Percentiles rank a stretch among this genome's conserved stretches.
Evolutionary conservation across 805 yeast genomes (phyloP).

Genomic region (Nakazawaea holstii): DNA sequence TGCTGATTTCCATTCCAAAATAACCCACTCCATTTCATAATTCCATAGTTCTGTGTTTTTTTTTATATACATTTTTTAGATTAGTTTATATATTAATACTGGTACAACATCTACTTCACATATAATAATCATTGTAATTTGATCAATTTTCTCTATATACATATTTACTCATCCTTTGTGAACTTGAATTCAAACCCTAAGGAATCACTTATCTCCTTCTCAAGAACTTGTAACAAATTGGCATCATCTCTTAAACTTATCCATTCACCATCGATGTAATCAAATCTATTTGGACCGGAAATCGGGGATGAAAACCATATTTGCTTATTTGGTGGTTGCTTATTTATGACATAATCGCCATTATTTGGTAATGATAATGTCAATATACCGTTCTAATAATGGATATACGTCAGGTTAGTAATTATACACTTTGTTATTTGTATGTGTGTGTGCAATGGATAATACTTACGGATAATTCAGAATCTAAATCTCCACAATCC

Average conservation of each 20-base stretch:
- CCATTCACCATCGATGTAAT: conserved; percentile 74
- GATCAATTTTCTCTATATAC: not conserved
- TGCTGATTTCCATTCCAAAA: too few species aligned
- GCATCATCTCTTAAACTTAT: conserved; percentile 64
- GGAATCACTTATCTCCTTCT: conserved; percentile 39
- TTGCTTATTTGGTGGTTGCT: conserved; percentile 96
- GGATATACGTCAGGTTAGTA: too few species aligned
- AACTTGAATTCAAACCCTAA: conserved; percentile 17
- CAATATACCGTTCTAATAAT: conserved; percentile 78
- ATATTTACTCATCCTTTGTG: not conserved
- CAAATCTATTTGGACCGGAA: conserved; percentile 88
- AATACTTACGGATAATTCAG: conserved; percentile 61
- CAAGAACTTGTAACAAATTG: conserved; percentile 39
- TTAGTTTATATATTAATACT: not conserved
- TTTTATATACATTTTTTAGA: not conserved
- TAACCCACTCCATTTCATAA: too few species aligned
- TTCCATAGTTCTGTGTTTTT: too few species aligned
- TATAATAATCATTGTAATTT: not conserved
- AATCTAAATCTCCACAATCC: conserved; percentile 47
- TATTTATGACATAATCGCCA: conserved; percentile 90
- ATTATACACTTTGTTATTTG: too few species aligned
- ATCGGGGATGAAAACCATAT: conserved; percentile 93
- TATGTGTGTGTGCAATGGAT: too few species aligned
- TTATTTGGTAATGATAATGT: conserved; percentile 61
- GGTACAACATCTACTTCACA: too few species aligned